Evolutionary conservation across 148 eudicot genomes (phyloP), one percentile per base, ranked within the genome.

Genomic region (Limonium bicolor): DNA sequence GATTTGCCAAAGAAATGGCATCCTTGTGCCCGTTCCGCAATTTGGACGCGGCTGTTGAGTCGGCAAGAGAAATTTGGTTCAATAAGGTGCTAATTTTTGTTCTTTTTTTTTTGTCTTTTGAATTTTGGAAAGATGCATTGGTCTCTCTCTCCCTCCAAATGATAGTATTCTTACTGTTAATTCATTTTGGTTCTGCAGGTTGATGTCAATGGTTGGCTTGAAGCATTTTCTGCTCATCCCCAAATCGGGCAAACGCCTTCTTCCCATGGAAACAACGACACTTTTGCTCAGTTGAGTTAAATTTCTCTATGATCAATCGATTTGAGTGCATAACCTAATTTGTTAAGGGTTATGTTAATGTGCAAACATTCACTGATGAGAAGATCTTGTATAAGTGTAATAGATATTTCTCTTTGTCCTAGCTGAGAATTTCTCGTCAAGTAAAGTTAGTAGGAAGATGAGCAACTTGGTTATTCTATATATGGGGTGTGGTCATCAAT

Each of bases 121-220:
- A 11, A 12, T 0, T 41, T 22, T n/a, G n/a, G n/a, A n/a, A n/a
- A n/a, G n/a, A n/a, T n/a, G n/a, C n/a, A n/a, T n/a, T n/a, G n/a
- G n/a, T n/a, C n/a, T n/a, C n/a, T 25, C 7, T 20, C 46, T 18
- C 29, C n/a, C 15, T 23, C 26, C 16, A 4, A 25, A 6, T 17
- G 27, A 12, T 6, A 6, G 19, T 25, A 18, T 6, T 43, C 17
- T 4, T 0, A 43, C 2, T 6, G 14, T 43, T 16, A 19, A 41
- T 22, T 40, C 5, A 16, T 26, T 42, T 19, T 27, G 18, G 24
- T 36, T 27, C 33, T 56, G 24, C 47, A 86, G 96, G 94, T 87
- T 48, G 86, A 82, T 70, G 86, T 87, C 26, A 60, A 52, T 63
- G 94, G 96, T 27, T 87, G 96, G 96, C 86, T 82, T 34, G 90